A percentile compares a stretch with the other conserved stretches of the same genome.
These are phyloP conservation scores for Peniophora sp. DNA, from an alignment of 1,284 basidiomycete species.

Conservation along the genomic window DNA sequence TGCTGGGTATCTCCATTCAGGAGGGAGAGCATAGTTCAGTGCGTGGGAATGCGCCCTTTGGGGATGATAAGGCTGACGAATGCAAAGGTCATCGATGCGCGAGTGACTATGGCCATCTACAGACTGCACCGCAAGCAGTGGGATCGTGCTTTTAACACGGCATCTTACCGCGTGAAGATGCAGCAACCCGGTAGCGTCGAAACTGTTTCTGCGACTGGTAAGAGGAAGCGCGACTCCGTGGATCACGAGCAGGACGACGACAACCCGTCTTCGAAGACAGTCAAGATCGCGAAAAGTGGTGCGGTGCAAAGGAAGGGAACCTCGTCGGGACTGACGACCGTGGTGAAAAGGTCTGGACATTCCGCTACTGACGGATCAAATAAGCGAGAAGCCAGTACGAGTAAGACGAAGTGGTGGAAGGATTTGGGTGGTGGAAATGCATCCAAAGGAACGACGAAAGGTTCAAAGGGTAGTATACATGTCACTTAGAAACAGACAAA, in stretches of 20 bases:
- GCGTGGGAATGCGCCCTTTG: conserved; percentile 14
- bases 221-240: not conserved
- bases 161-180: conserved; percentile 6
- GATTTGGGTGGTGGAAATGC: no score
- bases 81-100: conserved; percentile 82
- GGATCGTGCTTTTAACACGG: conserved; percentile 39
- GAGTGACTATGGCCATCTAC: conserved; percentile 95
- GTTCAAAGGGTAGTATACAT: no score
- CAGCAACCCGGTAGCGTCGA: not conserved
- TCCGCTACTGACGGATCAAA: conserved; percentile 2
- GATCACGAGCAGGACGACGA: conserved; percentile 10
- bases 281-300: conserved; percentile 24
- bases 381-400: not conserved
- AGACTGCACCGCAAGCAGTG: conserved; percentile 81
- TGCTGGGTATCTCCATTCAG: conserved; percentile 83
- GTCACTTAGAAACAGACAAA: no score
- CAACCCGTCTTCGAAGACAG: conserved; percentile 6
- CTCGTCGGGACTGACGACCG: conserved; percentile 64
- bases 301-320: conserved; percentile 60
- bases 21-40: conserved; percentile 84
- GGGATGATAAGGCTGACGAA: not conserved
- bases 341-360: conserved; percentile 30
- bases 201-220: not conserved
- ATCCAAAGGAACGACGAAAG: no score
- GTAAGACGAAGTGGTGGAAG: no score